These are phyloP conservation scores for Clavulina sp. DNA, from an alignment of 768 basidiomycete species.

Conservation along the genomic window DNA sequence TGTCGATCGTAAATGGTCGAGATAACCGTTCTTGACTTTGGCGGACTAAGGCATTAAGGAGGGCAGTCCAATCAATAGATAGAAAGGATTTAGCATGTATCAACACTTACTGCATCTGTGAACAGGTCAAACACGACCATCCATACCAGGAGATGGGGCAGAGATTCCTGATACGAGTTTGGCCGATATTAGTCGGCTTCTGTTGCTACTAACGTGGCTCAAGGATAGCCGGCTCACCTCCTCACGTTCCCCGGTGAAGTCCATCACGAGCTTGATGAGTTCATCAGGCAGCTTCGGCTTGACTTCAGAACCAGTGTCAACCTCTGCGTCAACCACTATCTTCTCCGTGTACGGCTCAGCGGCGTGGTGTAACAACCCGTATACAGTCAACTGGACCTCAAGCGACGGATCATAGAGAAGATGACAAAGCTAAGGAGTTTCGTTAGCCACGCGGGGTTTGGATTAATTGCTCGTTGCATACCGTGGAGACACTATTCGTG, in stretches of 20 bases:
- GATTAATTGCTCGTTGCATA: neutral
- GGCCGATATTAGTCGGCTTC: too few species aligned
- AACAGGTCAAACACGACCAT: conserved; percentile 81
- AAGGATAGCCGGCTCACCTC: neutral
- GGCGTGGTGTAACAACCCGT: conserved; percentile 50
- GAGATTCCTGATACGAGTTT: neutral
- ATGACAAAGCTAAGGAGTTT: conserved; percentile 50
- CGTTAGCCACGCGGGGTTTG: neutral
- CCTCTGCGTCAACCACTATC: conserved; percentile 73
- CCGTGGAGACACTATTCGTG: conserved; percentile 17
- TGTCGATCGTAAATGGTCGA: conserved; percentile 63
- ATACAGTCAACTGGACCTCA: conserved; percentile 61
- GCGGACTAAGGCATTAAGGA: conserved; percentile 40
- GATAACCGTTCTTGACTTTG: conserved; percentile 68
- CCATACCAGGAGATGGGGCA: conserved; percentile 49
- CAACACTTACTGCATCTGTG: conserved; percentile 47
- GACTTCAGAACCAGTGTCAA: conserved; percentile 42
- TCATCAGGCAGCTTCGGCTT: conserved; percentile 45
- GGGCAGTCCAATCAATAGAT: conserved; percentile 3
- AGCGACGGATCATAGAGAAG: conserved; percentile 46
- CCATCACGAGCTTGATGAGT: conserved; percentile 40
- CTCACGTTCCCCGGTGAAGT: neutral
- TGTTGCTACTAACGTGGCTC: neutral
- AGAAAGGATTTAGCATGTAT: conserved; percentile 8
- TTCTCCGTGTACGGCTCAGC: conserved; percentile 62